Conservation (phyloP, 208 protist genomes). For the Trypanosoma congolense region DNA sequence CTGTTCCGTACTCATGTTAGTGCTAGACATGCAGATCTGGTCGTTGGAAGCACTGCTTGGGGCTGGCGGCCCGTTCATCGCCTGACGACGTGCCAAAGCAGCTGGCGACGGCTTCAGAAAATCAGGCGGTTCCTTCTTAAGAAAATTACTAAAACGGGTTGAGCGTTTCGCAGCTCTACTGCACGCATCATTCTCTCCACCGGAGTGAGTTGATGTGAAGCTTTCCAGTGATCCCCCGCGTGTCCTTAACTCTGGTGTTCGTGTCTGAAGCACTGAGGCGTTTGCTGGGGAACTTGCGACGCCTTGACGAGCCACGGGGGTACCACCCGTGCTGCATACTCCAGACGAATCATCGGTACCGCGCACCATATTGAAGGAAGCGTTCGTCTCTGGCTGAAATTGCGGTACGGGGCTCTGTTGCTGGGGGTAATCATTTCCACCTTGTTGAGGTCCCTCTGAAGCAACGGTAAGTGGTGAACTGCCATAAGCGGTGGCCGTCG, state of each 20-base stretch:
- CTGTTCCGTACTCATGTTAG: constrained; percentile 1
- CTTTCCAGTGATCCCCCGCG: constrained; percentile 1
- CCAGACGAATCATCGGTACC: too few relatives aligned
- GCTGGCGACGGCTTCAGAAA: constrained; percentile 21
- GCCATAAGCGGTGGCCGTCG: too few relatives aligned
- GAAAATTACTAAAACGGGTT: constrained; percentile 22
- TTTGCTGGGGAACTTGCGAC: background rate
- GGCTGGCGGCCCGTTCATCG: background rate
- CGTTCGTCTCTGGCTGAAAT: too few relatives aligned
- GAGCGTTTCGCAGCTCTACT: background rate
- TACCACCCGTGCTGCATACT: background rate
- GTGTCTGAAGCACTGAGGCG: background rate
- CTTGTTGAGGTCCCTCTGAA: too few relatives aligned
- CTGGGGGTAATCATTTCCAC: too few relatives aligned
- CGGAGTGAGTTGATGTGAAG: constrained; percentile 1
- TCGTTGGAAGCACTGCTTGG: background rate
- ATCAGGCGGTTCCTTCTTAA: constrained; percentile 26
- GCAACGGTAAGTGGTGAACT: too few relatives aligned
- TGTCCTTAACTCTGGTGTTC: background rate
- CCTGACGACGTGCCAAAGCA: background rate
- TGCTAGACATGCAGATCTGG: background rate
- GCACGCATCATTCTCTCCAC: background rate
- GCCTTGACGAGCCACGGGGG: too few relatives aligned
- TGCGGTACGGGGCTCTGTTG: too few relatives aligned
- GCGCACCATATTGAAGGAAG: too few relatives aligned